Conservation (phyloP, 768 basidiomycete species). For the Xerocomus spinulosus region DNA sequence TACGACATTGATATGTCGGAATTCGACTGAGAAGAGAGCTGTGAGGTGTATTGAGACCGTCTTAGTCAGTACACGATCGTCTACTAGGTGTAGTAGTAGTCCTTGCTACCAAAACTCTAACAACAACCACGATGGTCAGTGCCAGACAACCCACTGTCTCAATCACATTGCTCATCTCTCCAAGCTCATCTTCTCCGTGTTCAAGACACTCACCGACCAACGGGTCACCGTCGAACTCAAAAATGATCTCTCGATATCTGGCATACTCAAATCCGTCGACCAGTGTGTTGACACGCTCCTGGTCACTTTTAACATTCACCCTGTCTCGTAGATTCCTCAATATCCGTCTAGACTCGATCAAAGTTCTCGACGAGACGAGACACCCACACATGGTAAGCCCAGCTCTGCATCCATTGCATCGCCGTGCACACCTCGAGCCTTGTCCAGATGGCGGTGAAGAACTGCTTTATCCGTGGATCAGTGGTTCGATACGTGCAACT, state of each 20-base stretch:
- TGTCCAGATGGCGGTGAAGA: constrained; percentile 92
- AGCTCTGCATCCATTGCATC: neutral
- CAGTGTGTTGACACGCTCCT: constrained; percentile 55
- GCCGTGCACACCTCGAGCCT: neutral
- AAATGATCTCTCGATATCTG: constrained; percentile 96
- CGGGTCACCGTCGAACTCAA: constrained; percentile 96
- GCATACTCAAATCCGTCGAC: constrained; percentile 94
- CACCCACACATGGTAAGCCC: constrained; percentile 92
- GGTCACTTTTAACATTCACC: constrained; percentile 3
- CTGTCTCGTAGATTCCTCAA: constrained; percentile 70
- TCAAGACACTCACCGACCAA: constrained; percentile 98
- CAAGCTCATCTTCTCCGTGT: constrained; percentile 91
- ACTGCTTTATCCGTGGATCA: constrained; percentile 97
- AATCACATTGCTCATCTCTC: constrained; percentile 7
- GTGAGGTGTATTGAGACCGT: neutral
- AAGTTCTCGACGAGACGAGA: constrained; percentile 83
- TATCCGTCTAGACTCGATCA: constrained; percentile 92
- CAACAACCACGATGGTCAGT: constrained; percentile 25
- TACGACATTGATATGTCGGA: constrained; percentile 33
- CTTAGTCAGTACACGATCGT: too few relatives aligned
- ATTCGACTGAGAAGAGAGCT: constrained; percentile 22
- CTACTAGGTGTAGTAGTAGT: too few relatives aligned
- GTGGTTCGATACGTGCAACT: constrained; percentile 98
- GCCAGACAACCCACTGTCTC: neutral
- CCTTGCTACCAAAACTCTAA: too few relatives aligned